These are phyloP conservation scores for Cytospora mali DNA, from an alignment of 2,329 filamentous ascomycete species.

Conservation along the genomic window DNA sequence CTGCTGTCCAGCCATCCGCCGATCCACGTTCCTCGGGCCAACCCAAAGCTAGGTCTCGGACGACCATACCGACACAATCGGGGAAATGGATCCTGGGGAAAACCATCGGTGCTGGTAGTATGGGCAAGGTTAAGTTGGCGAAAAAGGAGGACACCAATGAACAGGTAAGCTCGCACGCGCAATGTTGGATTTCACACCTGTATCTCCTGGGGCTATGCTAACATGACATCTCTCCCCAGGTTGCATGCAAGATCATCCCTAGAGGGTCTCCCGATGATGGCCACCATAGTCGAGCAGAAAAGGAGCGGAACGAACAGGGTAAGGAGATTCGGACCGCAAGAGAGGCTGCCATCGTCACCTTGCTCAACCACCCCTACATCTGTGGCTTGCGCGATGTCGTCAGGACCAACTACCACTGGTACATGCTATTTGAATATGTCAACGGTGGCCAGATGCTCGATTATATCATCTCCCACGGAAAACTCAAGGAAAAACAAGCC, in stretches of 20 bases:
- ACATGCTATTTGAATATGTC: constrained; percentile 99
- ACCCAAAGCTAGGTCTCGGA: constrained; percentile 60
- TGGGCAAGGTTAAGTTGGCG: constrained; percentile 98
- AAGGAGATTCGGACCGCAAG: constrained; percentile 94
- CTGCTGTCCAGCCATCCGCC: constrained; percentile 52
- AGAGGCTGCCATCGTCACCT: constrained; percentile 93
- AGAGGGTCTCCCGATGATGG: constrained; percentile 87
- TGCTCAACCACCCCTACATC: constrained; percentile 93
- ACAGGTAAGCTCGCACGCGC: constrained; percentile 65
- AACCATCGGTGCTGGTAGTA: constrained; percentile 95
- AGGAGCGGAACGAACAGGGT: constrained; percentile 90
- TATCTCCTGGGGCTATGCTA: constrained; percentile 21
- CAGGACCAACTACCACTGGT: constrained; percentile 97
- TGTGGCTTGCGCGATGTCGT: constrained; percentile 95
- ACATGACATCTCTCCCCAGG: constrained; percentile 53
- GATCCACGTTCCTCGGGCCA: constrained; percentile 54
- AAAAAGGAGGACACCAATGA: constrained; percentile 88
- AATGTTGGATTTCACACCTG: not conserved
- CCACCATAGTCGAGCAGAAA: constrained; percentile 69
- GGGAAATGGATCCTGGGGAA: constrained; percentile 96
- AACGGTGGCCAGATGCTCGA: constrained; percentile 99
- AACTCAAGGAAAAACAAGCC: constrained; percentile 97
- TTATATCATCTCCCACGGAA: constrained; percentile 98
- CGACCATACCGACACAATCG: constrained; percentile 85
- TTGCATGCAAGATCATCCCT: constrained; percentile 96